Evolutionary conservation across 495 filamentous ascomycete species (phyloP), one percentile per base, ranked within the genome.

Genomic region (Aspergillus affinis): DNA sequence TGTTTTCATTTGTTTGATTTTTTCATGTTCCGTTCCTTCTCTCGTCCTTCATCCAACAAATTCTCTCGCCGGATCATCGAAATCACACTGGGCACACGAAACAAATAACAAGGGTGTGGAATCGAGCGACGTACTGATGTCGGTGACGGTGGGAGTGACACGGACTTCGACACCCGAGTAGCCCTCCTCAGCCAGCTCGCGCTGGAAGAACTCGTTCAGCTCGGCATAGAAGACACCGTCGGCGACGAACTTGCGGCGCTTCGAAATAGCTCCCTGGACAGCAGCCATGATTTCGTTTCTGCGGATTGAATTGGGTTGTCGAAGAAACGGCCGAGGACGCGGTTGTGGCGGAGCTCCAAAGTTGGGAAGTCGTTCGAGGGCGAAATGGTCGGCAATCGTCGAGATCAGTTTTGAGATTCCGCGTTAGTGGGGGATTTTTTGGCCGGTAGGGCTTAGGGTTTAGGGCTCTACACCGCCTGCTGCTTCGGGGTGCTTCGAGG

Each of bases 141-240:
- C 94, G 83, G 94, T 98, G 77, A 98, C 94, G 73, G 94, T 98
- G 72, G 94, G 94, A 67, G 94, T 98, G 70, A 98, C 94, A 84
- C 94, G 93, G 80, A 98, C 95, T 83, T 98, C 95, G 74, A 98
- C 94, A 74, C 94, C 94, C 36, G 95, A 98, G 85, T 98, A 98
- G 67, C 94, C 94, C 85, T 98, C 95, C 86, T 98, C 93, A 76
- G 93, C 93, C 75, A 98, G 85, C 84, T 98, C 94, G 78, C 95
- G 93, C 85, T 97, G 95, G 92, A 98, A 98, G 90, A 98, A 98
- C 84, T 98, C 94, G 89, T 98, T 98, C 80, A 98, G 82, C 83
- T 98, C 94, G 82, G 95, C 95, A 80, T 97, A 98, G 90, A 98
- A 98, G 77, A 98, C 95, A 83, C 94, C 95, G 80, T 98, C 95